A percentile compares a stretch with the other conserved stretches of the same genome.
Conservation (phyloP, 2,329 filamentous ascomycete species). For the Sporothrix pseudoabietina region DNA sequence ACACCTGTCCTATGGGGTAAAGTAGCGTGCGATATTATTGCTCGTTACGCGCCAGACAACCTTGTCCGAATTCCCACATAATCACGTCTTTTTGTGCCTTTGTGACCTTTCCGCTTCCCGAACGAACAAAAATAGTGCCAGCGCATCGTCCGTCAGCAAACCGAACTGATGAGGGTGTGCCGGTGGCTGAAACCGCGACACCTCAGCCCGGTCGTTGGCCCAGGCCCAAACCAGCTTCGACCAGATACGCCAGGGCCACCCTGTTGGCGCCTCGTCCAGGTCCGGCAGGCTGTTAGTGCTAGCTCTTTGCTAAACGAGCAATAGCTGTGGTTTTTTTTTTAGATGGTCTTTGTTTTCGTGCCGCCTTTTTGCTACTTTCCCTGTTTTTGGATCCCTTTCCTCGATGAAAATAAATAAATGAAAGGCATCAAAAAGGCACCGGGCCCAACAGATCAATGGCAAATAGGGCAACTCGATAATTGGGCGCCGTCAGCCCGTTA, state of each 20-base stretch:
- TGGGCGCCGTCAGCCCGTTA: neutral
- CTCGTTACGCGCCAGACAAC: constrained; percentile 11
- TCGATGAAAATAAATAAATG: neutral
- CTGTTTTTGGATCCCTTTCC: neutral
- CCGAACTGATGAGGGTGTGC: neutral
- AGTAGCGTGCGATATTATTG: neutral
- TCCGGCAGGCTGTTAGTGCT: neutral
- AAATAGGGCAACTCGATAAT: constrained; percentile 19
- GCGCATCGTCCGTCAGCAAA: constrained; percentile 12
- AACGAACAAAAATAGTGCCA: constrained; percentile 5
- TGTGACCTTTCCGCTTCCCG: neutral
- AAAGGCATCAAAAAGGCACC: neutral
- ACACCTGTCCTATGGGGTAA: neutral
- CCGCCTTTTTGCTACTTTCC: constrained; percentile 12
- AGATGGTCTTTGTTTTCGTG: constrained; percentile 7
- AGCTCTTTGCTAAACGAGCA: neutral
- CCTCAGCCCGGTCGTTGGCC: constrained; percentile 5
- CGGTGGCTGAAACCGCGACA: constrained; percentile 21
- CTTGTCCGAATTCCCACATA: constrained; percentile 5
- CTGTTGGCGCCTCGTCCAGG: constrained; percentile 11
- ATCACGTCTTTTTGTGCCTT: constrained; percentile 8
- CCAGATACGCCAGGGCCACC: constrained; percentile 2
- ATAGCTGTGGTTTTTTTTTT: neutral
- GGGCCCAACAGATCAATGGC: neutral
- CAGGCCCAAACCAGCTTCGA: constrained; percentile 15